Evolutionary conservation across 2,329 filamentous ascomycete species (phyloP), one percentile per base, ranked within the genome.

Genomic region (Colletotrichum eremochloae): DNA sequence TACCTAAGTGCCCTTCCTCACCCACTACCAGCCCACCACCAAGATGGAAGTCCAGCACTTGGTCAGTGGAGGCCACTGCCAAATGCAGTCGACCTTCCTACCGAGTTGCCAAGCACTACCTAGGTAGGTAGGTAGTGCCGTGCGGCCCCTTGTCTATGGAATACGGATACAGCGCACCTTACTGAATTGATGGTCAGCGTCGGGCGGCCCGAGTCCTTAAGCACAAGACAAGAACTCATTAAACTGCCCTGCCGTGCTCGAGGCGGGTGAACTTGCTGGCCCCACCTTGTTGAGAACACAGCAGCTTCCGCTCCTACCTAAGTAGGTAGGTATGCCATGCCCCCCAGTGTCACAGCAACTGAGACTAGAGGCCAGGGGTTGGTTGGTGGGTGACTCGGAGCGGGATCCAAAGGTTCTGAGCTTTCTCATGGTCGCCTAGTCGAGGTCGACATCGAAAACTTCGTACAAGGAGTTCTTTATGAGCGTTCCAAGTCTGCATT

Each of bases 271-370:
- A 50, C 24, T 52, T 52, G 24, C 24, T 6, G 48, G 24, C 6
- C 18, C 5, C 48, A 52, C 24, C 48, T 55, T 18, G 29, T 33
- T 33, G 29, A 53, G 50, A 29, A 29, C 57, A 46, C 48, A 24
- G 33, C 61, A n/a, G 46, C 31, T 63, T 40, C 31, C 31, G 40
- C 57, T 33, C 18, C 44, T 12, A 46, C 42, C 42, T 20, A 20
- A 18, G 42, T 46, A 20, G 42, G 42, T 46, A 44, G 42, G 4
- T 20, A n/a, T 24, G 20, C 53, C 7, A 48, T 38, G n/a, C 31
- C 60, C 29, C 46, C 46, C 15, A 48, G 50, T 63, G 61, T 53
- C 61, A 53, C 36, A 36, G 61, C 61, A 63, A 63, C 46, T 52
- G 46, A 40, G 44, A 36, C 46, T 46, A 53, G 24, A 53, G 46